Percentiles rank a stretch among this genome's conserved stretches.
These are phyloP conservation scores for Clonostachys rhizophaga DNA, from an alignment of 2,329 filamentous ascomycete species.

Conservation along the genomic window DNA sequence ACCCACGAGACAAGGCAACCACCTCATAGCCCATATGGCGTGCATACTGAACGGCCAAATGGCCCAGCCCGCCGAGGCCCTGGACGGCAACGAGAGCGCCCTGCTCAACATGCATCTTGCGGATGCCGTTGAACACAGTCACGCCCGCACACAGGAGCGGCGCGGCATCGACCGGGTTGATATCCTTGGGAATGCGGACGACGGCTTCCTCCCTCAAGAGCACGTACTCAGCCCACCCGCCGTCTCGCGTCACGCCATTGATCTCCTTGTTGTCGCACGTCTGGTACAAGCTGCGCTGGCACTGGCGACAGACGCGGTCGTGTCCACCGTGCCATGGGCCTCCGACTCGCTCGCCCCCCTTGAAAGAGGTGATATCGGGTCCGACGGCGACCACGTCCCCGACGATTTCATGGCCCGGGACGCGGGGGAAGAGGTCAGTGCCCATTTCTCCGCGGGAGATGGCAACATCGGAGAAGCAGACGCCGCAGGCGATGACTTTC, in stretches of 20 bases:
- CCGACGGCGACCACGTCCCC: slow-evolving; percentile 62
- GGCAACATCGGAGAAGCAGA: slow-evolving; percentile 61
- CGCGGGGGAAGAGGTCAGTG: slow-evolving; percentile 49
- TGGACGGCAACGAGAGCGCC: slow-evolving; percentile 55
- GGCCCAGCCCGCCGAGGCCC: slow-evolving; percentile 71
- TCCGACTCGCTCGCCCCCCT: slow-evolving; percentile 63
- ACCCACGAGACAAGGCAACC: slow-evolving; percentile 61
- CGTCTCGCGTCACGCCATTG: slow-evolving; percentile 63
- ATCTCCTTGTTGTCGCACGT: slow-evolving; percentile 59
- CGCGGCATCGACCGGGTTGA: slow-evolving; percentile 48
- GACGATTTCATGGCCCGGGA: slow-evolving; percentile 69
- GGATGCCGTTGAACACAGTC: slow-evolving; percentile 57
- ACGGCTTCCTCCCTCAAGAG: slow-evolving; percentile 55
- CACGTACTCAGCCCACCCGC: slow-evolving; percentile 65
- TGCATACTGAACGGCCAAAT: slow-evolving; percentile 74
- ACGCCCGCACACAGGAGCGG: slow-evolving; percentile 62
- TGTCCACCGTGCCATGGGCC: slow-evolving; percentile 44
- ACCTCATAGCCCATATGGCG: slow-evolving; percentile 72
- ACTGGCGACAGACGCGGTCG: slow-evolving; percentile 56
- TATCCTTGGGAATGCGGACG: slow-evolving; percentile 46
- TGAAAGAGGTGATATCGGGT: slow-evolving; percentile 49
- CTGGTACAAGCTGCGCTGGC: slow-evolving; percentile 60
- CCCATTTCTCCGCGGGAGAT: slow-evolving; percentile 45
- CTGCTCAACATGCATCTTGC: slow-evolving; percentile 46
- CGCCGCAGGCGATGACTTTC: slow-evolving; percentile 67